Conservation (phyloP, 371 early-diverging fungal species). For the Dinochytrium kinnereticum region DNA sequence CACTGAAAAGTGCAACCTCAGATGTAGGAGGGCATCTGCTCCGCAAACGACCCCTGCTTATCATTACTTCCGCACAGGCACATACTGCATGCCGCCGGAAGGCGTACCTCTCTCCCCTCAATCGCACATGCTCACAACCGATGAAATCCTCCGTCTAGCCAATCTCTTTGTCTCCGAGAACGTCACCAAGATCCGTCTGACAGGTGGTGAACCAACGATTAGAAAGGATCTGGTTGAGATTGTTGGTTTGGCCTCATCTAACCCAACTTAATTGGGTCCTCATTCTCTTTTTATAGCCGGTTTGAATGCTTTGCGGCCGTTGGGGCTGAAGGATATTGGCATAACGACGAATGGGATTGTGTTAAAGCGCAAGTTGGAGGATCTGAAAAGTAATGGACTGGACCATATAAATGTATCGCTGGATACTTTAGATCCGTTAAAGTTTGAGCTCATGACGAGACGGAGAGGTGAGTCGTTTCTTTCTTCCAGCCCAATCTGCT, state of each 20-base stretch:
- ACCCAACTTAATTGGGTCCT: neutral
- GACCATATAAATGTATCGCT: conserved; percentile 87
- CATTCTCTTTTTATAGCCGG: conserved; percentile 49
- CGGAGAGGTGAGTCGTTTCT: conserved; percentile 61
- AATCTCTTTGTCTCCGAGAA: conserved; percentile 84
- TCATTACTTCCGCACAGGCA: conserved; percentile 60
- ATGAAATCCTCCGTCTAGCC: conserved; percentile 82
- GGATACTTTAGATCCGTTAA: conserved; percentile 85
- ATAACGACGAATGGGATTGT: conserved; percentile 96
- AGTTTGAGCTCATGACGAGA: conserved; percentile 89
- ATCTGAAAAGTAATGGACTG: conserved; percentile 74
- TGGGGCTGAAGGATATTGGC: conserved; percentile 79
- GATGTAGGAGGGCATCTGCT: conserved; percentile 76
- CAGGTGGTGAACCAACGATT: conserved; percentile 96
- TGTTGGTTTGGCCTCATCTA: conserved; percentile 70
- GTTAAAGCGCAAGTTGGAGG: conserved; percentile 78
- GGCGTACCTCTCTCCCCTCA: conserved; percentile 81
- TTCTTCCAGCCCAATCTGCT: neutral
- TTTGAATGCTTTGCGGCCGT: conserved; percentile 68
- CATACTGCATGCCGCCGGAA: conserved; percentile 96
- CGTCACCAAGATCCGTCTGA: conserved; percentile 90
- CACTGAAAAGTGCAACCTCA: conserved; percentile 91
- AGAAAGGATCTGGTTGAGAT: conserved; percentile 86
- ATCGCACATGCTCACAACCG: conserved; percentile 70
- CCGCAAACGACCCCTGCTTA: neutral